These are phyloP conservation scores for Rhynchosporium graminicola DNA, from an alignment of 2,329 filamentous ascomycete genomes.

Conservation along the genomic window DNA sequence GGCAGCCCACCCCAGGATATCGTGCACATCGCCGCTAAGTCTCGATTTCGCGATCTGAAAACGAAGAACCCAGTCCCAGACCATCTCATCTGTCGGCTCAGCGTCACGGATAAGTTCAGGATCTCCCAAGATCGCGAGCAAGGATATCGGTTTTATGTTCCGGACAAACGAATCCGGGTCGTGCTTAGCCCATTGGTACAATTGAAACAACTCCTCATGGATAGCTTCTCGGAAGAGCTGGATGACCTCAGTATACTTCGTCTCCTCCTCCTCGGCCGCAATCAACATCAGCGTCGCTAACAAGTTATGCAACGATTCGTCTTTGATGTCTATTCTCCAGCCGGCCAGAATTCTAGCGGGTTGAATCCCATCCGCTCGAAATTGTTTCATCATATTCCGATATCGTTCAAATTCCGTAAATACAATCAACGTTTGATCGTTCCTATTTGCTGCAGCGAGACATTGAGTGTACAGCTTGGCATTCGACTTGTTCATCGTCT, in stretches of 20 bases:
- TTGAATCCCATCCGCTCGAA: background rate
- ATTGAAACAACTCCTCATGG: background rate
- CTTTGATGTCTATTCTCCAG: slow-evolving; percentile 2
- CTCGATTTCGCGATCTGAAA: slow-evolving; percentile 1
- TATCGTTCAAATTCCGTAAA: background rate
- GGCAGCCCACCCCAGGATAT: slow-evolving; percentile 3
- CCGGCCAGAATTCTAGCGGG: background rate
- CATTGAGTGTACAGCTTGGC: background rate
- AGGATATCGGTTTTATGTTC: background rate
- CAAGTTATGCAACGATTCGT: slow-evolving; percentile 1
- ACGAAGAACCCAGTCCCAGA: background rate
- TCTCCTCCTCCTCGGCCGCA: slow-evolving; percentile 8
- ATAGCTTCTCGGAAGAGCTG: slow-evolving; percentile 8
- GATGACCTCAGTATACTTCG: background rate
- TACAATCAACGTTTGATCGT: background rate
- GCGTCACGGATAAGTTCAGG: background rate
- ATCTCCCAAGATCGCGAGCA: background rate
- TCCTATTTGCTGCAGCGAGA: background rate
- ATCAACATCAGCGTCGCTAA: slow-evolving; percentile 8
- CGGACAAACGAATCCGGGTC: background rate
- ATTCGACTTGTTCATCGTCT: slow-evolving; percentile 5
- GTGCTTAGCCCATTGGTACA: background rate
- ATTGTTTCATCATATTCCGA: background rate
- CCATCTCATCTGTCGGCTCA: background rate
- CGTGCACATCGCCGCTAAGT: slow-evolving; percentile 3